A percentile compares a stretch with the other conserved stretches of the same genome.
Evolutionary conservation across 371 early-diverging fungal genomes (phyloP).

Genomic region (Mucor ambiguus): DNA sequence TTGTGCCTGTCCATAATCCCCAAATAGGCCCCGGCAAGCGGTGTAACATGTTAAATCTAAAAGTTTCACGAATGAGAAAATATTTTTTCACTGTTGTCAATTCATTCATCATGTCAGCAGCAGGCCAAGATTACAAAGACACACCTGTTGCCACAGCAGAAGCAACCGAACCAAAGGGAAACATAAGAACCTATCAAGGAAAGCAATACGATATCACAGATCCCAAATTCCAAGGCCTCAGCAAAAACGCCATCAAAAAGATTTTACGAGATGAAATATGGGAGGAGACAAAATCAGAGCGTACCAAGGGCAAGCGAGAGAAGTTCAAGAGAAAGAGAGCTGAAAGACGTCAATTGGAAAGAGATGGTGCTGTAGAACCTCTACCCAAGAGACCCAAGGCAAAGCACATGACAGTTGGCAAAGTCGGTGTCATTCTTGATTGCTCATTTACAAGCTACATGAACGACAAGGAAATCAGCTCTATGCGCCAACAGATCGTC

Average conservation of each 20-base stretch:
- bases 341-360: constrained; percentile 32
- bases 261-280: constrained; percentile 42
- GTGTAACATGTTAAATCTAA: not conserved
- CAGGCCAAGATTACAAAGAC: not conserved
- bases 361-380: constrained; percentile 39
- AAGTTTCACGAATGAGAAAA: not conserved
- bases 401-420: constrained; percentile 34
- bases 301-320: constrained; percentile 34
- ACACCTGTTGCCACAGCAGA: not conserved
- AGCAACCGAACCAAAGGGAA: constrained; percentile 5
- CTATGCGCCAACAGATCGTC: constrained; percentile 66
- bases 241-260: constrained; percentile 47
- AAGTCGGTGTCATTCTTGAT: constrained; percentile 65
- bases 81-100: constrained; percentile 8
- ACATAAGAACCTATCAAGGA: constrained; percentile 32
- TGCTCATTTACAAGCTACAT: constrained; percentile 79
- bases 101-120: constrained; percentile 9
- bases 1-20: too few relatives aligned
- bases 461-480: constrained; percentile 72
- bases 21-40: not conserved
- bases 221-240: constrained; percentile 43
- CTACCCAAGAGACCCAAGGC: constrained; percentile 34
- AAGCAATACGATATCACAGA: constrained; percentile 47
- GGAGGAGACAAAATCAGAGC: constrained; percentile 33
- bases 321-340: constrained; percentile 36